Percentiles rank a stretch among this genome's conserved stretches.
Conservation (phyloP, 2,329 filamentous ascomycete species). For the Neopestalotiopsis rosae region DNA sequence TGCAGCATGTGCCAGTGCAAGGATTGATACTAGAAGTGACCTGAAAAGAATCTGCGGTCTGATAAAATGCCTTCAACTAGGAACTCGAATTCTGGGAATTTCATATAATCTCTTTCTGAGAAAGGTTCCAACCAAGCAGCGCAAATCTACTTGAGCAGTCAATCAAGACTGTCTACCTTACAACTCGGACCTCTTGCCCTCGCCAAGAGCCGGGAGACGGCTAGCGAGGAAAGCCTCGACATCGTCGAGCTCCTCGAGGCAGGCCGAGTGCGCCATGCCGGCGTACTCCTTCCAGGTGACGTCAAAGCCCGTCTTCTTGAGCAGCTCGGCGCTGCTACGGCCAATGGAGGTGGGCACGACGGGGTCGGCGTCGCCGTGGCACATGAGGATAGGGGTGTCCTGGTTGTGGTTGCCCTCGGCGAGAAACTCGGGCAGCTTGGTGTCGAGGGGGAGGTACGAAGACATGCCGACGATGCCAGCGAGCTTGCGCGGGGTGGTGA, state of each 20-base stretch:
- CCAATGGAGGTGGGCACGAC: conserved; percentile 76
- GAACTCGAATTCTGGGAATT: too few relatives aligned
- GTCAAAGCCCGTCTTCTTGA: conserved; percentile 74
- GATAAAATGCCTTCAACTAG: too few relatives aligned
- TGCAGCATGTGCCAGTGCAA: too few relatives aligned
- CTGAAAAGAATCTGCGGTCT: too few relatives aligned
- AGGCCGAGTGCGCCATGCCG: conserved; percentile 77
- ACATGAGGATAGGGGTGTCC: conserved; percentile 86
- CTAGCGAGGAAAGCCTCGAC: conserved; percentile 66
- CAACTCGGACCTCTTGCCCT: conserved; percentile 43
- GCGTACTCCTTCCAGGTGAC: conserved; percentile 78
- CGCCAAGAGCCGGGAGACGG: conserved; percentile 49
- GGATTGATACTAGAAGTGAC: too few relatives aligned
- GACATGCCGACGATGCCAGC: conserved; percentile 89
- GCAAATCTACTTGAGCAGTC: background rate
- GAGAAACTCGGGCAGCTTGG: conserved; percentile 64
- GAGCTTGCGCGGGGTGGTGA: conserved; percentile 75
- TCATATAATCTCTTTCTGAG: too few relatives aligned
- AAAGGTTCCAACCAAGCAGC: background rate
- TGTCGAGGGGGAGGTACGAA: conserved; percentile 76
- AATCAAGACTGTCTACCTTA: conserved; percentile 22
- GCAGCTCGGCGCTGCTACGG: conserved; percentile 65
- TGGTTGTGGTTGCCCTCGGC: conserved; percentile 66
- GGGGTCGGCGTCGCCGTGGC: conserved; percentile 79
- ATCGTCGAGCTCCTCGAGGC: conserved; percentile 79